These are phyloP conservation scores for Pinus albicaulis DNA, from an alignment of 75 land plant genomes.

Conservation along the genomic window DNA sequence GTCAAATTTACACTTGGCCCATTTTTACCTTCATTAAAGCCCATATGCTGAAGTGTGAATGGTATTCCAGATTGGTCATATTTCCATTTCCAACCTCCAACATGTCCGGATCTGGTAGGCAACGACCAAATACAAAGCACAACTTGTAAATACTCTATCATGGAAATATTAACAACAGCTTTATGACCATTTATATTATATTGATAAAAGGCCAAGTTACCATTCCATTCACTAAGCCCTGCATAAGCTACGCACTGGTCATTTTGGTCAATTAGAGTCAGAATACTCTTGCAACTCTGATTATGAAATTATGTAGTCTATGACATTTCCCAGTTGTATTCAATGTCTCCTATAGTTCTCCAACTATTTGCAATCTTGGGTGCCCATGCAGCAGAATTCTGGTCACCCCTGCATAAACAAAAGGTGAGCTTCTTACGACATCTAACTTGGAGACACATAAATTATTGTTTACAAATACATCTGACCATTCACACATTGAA, in stretches of 20 bases:
- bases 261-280: constrained; percentile 33
- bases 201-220: constrained; percentile 18
- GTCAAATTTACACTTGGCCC: no score
- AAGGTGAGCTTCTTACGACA: not conserved
- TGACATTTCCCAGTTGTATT: constrained; percentile 82
- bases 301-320: no score
- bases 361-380: constrained; percentile 72
- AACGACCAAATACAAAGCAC: no score
- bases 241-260: constrained; percentile 72
- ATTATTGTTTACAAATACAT: no score
- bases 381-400: constrained; percentile 81
- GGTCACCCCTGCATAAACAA: constrained; percentile 52
- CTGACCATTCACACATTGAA: constrained; percentile 95
- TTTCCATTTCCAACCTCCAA: constrained; percentile 94
- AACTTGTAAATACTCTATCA: no score
- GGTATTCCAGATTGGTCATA: constrained; percentile 73
- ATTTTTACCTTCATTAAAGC: constrained; percentile 85
- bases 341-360: constrained; percentile 87
- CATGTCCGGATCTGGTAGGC: no score
- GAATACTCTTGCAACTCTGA: not conserved
- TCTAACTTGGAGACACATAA: not conserved
- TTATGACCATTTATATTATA: no score
- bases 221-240: constrained; percentile 85
- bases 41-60: constrained; percentile 91
- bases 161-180: not conserved